These are phyloP conservation scores for Alternaria sp. DNA, from an alignment of 2,329 filamentous ascomycete species.

Conservation along the genomic window DNA sequence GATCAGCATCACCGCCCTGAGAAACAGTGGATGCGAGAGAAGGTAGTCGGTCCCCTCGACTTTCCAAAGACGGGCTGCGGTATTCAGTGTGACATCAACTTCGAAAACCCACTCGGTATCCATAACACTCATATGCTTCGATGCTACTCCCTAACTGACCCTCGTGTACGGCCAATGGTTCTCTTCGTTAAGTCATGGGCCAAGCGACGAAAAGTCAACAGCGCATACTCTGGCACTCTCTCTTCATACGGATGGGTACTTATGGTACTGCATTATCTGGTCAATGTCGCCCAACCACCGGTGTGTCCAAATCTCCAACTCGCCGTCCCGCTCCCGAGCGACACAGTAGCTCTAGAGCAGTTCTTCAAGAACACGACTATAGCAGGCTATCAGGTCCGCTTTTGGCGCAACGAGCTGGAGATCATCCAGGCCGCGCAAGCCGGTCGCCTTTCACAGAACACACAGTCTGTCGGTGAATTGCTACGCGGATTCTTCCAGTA, in stretches of 20 bases:
- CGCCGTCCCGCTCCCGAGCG: slow-evolving; percentile 45
- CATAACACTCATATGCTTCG: slow-evolving; percentile 84
- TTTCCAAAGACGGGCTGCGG: slow-evolving; percentile 78
- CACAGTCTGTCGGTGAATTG: slow-evolving; percentile 71
- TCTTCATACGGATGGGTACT: slow-evolving; percentile 91
- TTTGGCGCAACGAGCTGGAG: slow-evolving; percentile 77
- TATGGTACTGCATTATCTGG: slow-evolving; percentile 89
- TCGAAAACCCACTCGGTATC: slow-evolving; percentile 80
- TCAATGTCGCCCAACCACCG: slow-evolving; percentile 80
- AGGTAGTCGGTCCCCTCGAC: slow-evolving; percentile 65
- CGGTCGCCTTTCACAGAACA: slow-evolving; percentile 70
- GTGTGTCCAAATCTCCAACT: slow-evolving; percentile 84
- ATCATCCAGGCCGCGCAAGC: slow-evolving; percentile 67
- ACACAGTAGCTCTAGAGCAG: slow-evolving; percentile 36
- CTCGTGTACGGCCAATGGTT: slow-evolving; percentile 77
- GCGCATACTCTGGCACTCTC: slow-evolving; percentile 82
- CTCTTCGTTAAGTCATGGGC: slow-evolving; percentile 93
- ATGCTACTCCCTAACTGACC: slow-evolving; percentile 81
- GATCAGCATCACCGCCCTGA: slow-evolving; percentile 32
- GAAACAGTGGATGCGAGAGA: slow-evolving; percentile 55
- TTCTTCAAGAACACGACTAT: slow-evolving; percentile 55
- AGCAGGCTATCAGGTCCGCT: slow-evolving; percentile 73
- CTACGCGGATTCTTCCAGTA: slow-evolving; percentile 89
- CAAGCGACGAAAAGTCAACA: slow-evolving; percentile 84
- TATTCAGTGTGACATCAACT: slow-evolving; percentile 93